Evolutionary conservation across 768 basidiomycete species (phyloP).

Genomic region (Erythrobasidium yunnanense): DNA sequence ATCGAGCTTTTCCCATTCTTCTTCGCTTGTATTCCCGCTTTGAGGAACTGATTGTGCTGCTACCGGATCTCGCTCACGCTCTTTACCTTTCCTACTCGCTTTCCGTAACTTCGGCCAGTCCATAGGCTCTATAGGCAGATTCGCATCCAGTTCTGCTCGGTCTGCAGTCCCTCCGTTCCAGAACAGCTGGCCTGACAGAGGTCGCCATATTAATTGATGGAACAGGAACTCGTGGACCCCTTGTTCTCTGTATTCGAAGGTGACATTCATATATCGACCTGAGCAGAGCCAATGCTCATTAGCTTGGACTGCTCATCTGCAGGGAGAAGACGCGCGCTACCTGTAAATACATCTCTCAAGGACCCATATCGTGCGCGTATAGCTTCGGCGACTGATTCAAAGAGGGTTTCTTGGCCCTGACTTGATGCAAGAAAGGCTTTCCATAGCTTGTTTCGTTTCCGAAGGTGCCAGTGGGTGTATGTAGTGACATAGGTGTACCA

Average conservation of each 20-base stretch:
- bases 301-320: too few relatives aligned
- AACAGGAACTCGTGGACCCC: slow-evolving; percentile 7
- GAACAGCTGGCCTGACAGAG: slow-evolving; percentile 30
- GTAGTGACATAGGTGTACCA: slow-evolving; percentile 9
- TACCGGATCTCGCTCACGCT: background rate
- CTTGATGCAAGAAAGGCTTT: background rate
- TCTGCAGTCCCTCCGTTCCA: slow-evolving; percentile 38
- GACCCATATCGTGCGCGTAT: slow-evolving; percentile 6
- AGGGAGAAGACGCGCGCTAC: background rate
- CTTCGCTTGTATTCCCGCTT: background rate
- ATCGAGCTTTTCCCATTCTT: background rate
- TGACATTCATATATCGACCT: slow-evolving; percentile 16
- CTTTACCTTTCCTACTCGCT: background rate
- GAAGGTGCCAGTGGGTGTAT: background rate
- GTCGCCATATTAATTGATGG: background rate
- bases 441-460: background rate
- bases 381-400: background rate
- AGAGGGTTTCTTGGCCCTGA: background rate
- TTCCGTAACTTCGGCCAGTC: slow-evolving; percentile 28
- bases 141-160: slow-evolving; percentile 34
- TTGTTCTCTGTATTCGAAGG: slow-evolving; percentile 26
- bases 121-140: slow-evolving; percentile 37
- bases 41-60: background rate
- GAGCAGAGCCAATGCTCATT: background rate
- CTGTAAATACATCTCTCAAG: background rate